Base-by-base conservation (phyloP, 768 basidiomycete genomes). In the Glaciozyma martinii region DNA sequence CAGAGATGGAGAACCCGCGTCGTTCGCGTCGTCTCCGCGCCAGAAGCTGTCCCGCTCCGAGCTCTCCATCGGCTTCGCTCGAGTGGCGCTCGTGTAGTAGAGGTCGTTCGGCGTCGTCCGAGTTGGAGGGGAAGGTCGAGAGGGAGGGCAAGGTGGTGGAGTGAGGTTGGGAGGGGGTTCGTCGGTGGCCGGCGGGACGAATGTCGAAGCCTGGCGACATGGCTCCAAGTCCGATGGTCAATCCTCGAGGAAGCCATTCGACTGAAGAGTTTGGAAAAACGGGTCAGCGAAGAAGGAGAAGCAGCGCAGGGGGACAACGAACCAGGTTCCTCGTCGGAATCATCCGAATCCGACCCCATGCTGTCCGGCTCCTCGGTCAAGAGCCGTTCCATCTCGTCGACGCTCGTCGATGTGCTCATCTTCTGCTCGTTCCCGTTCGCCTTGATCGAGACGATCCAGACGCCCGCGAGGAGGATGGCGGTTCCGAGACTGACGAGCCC, bases 371-470 rank as follows among this genome's bases (percentile, higher is more conserved):
- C 56, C 46, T 50, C 37, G 30, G 33, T 33, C 27, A 63, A 9
- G n/a, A 16, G 29, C 44, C n/a, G 47, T 16, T 47, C 59, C 59
- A 6, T 40, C 6, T 49, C 53, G 13, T 64, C 62, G 18, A 37
- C 62, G 25, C 10, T 47, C 61, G 37, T 53, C 46, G 25, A 30
- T 50, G 49, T 23, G 21, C 33, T 47, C 33, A 54, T 25, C 29
- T 56, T 56, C 40, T 59, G 30, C 21, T 32, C 49, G 43, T n/a
- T 37, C 40, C 12, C 29, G 1, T 42, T 61, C 37, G 86, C 82
- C 57, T 86, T 85, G 58, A 89, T 83, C 68, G 86, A 89, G 56
- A 94, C 88, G 25, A 90, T 82, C 87, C 90, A 93, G 2, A 97
- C 92, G 13, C 92, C 92, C 4, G 83, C 81, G 21, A 97, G 82